A percentile compares a stretch with the other conserved stretches of the same genome.
Conservation (phyloP, 1,139 yeast genomes). For the Waltiozyma sp. region DNA sequence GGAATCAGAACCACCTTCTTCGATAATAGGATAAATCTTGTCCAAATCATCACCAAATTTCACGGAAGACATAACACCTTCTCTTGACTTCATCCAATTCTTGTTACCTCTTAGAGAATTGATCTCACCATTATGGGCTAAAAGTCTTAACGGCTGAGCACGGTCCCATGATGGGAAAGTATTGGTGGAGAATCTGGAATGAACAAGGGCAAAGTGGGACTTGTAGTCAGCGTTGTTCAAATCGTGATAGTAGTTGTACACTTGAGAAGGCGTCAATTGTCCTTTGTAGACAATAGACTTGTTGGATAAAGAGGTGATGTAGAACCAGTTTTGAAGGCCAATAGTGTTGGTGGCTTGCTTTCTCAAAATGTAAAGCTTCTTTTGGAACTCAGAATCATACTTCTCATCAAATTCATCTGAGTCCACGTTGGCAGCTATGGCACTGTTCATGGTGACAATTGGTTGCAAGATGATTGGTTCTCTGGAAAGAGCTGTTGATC, state of each 20-base stretch:
- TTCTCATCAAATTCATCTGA: conserved; percentile 42
- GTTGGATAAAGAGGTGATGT: conserved; percentile 84
- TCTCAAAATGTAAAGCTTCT: conserved; percentile 74
- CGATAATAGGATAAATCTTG: conserved; percentile 85
- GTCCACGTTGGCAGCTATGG: conserved; percentile 33
- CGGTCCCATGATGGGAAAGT: conserved; percentile 99
- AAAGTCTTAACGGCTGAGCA: conserved; percentile 95
- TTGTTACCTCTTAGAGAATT: conserved; percentile 95
- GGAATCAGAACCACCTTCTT: conserved; percentile 99
- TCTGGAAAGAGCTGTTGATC: conserved; percentile 89
- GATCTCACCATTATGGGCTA: conserved; percentile 98
- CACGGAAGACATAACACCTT: conserved; percentile 86
- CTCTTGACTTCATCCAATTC: conserved; percentile 98
- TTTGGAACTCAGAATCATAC: conserved; percentile 63
- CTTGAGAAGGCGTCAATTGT: conserved; percentile 94
- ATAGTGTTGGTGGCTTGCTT: conserved; percentile 85
- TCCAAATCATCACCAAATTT: conserved; percentile 89
- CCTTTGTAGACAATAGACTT: conserved; percentile 94
- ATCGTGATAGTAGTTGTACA: conserved; percentile 89
- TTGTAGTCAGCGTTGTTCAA: conserved; percentile 84
- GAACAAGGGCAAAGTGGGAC: conserved; percentile 93
- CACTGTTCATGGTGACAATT: conserved; percentile 57
- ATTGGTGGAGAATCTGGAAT: conserved; percentile 94
- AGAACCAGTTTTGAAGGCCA: conserved; percentile 95
- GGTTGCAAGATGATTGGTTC: conserved; percentile 92